Conservation (phyloP, 2,329 filamentous ascomycete genomes). For the Monosporascus sp. region DNA sequence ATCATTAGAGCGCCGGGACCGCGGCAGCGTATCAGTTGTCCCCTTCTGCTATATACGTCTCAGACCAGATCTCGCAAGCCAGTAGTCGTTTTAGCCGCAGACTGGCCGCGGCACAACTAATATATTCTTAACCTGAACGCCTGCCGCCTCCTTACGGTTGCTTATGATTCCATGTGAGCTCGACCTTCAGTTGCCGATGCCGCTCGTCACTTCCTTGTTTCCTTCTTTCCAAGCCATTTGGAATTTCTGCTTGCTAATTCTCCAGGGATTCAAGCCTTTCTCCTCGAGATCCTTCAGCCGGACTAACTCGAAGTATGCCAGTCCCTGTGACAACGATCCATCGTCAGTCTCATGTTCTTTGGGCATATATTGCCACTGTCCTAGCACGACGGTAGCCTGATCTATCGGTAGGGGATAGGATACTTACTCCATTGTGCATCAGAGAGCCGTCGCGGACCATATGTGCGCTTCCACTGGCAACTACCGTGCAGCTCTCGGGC, state of each 20-base stretch:
- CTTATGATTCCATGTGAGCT: too few species aligned
- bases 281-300: constrained; percentile 20
- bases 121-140: too few species aligned
- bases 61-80: too few species aligned
- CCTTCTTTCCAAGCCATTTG: constrained; percentile 20
- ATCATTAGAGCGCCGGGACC: too few species aligned
- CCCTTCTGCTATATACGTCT: too few species aligned
- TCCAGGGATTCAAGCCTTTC: constrained; percentile 25
- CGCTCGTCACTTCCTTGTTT: constrained; percentile 13
- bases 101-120: too few species aligned
- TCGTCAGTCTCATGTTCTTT: neutral
- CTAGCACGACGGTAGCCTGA: neutral
- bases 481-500: constrained; percentile 17
- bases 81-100: too few species aligned
- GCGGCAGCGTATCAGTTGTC: too few species aligned
- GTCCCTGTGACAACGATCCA: neutral
- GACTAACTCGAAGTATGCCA: constrained; percentile 17
- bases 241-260: constrained; percentile 20
- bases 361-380: constrained; percentile 16
- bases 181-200: too few species aligned
- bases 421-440: constrained; percentile 25
- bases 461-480: constrained; percentile 17
- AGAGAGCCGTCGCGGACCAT: constrained; percentile 18
- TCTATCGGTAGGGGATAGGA: neutral
- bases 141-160: too few species aligned